These are phyloP conservation scores for Aspergillus steynii DNA, from an alignment of 495 filamentous ascomycete genomes.

Conservation along the genomic window DNA sequence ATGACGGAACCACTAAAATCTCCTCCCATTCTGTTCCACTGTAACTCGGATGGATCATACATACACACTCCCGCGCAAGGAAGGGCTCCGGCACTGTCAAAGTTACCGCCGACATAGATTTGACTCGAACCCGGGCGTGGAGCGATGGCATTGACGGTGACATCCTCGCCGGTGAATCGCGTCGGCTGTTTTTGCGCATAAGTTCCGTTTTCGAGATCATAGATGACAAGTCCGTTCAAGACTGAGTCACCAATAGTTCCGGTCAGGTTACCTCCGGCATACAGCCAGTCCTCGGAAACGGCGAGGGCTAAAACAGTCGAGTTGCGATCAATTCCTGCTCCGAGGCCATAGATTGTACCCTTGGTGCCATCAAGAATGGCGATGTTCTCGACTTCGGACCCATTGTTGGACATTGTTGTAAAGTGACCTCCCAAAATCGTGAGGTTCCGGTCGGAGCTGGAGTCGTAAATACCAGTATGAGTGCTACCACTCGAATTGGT, in stretches of 20 bases:
- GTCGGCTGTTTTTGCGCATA: constrained; percentile 68
- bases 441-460: constrained; percentile 65
- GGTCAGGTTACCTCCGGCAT: constrained; percentile 76
- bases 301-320: constrained; percentile 75
- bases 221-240: constrained; percentile 76
- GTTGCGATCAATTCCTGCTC: constrained; percentile 61
- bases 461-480: constrained; percentile 75
- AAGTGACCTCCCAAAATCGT: constrained; percentile 93
- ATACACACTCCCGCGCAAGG: constrained; percentile 80
- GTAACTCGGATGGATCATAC: constrained; percentile 61
- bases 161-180: constrained; percentile 63
- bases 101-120: constrained; percentile 84
- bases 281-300: constrained; percentile 68
- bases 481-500: constrained; percentile 63
- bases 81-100: constrained; percentile 77
- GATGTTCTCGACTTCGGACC: constrained; percentile 74
- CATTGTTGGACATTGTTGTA: constrained; percentile 65
- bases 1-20: constrained; percentile 68
- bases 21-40: constrained; percentile 77
- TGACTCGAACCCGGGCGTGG: constrained; percentile 63
- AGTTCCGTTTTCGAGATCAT: constrained; percentile 64
- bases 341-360: constrained; percentile 68
- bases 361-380: constrained; percentile 67
- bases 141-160: constrained; percentile 73
- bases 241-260: constrained; percentile 62